Evolutionary conservation across 164 flowering plant genomes (phyloP).

Genomic region (Cinnamomum chago): DNA sequence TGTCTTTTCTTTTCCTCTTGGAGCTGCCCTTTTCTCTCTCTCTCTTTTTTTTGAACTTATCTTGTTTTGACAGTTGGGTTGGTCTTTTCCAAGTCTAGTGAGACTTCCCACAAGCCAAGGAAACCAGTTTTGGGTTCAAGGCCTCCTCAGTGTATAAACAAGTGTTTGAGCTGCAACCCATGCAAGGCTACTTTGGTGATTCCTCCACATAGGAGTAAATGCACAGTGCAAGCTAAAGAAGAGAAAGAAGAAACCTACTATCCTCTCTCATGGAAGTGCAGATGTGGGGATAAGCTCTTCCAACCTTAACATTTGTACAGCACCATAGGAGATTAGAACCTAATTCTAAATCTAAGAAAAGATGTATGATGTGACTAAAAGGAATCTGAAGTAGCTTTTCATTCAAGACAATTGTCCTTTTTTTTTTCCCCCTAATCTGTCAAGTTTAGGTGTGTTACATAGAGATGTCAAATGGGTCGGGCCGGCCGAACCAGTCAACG

Average conservation of each 20-base stretch:
- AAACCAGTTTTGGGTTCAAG: conserved; percentile 62
- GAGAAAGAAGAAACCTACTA: conserved; percentile 55
- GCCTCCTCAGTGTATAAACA: conserved; percentile 69
- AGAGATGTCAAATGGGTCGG: no score
- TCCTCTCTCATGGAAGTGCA: conserved; percentile 79
- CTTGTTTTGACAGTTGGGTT: conserved; percentile 14
- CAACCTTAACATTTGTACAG: conserved; percentile 4
- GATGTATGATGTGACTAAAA: background rate
- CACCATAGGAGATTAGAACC: background rate
- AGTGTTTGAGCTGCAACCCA: conserved; percentile 70
- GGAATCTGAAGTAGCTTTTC: background rate
- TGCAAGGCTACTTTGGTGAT: conserved; percentile 60
- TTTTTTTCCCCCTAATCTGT: no score
- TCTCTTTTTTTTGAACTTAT: background rate
- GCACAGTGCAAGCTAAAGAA: conserved; percentile 9
- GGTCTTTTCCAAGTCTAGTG: conserved; percentile 3
- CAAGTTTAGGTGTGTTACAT: no score
- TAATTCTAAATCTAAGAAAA: background rate
- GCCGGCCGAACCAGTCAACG: no score
- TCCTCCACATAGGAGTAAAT: conserved; percentile 36
- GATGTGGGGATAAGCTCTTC: conserved; percentile 45
- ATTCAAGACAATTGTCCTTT: background rate
- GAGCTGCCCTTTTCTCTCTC: background rate
- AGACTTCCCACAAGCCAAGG: conserved; percentile 17
- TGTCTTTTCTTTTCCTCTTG: background rate